phyloP scores from a whole-genome alignment of 257 asterid genomes.

The Lantana camara region DNA sequence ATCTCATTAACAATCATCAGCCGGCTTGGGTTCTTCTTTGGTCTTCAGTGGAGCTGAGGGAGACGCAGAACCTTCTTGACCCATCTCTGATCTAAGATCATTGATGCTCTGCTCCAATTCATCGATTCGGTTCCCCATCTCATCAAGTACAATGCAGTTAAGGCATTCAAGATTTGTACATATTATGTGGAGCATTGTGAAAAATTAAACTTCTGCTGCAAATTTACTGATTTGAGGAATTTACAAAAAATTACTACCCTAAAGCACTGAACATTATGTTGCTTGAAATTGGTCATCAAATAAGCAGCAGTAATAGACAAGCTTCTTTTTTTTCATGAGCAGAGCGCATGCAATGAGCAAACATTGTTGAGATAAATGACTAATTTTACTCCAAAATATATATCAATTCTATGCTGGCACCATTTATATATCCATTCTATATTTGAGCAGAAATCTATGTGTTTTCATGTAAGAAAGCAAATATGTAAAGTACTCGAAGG shows the following conservation, averaged over 20 bases:
- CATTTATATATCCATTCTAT: neutral
- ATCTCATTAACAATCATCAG: slow-evolving; percentile 48
- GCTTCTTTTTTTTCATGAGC: neutral
- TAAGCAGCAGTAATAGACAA: neutral
- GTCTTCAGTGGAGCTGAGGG: slow-evolving; percentile 56
- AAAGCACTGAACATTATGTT: neutral
- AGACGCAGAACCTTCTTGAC: slow-evolving; percentile 82
- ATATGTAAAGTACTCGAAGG: slow-evolving; percentile 38
- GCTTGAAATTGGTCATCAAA: neutral
- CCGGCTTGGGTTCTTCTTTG: slow-evolving; percentile 55
- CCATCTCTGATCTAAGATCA: slow-evolving; percentile 85
- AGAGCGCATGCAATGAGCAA: neutral
- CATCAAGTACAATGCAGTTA: slow-evolving; percentile 67
- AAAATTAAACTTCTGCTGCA: neutral
- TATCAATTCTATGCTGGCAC: neutral
- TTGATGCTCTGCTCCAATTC: slow-evolving; percentile 91
- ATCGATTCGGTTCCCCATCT: slow-evolving; percentile 88
- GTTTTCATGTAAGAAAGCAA: neutral
- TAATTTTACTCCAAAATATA: neutral
- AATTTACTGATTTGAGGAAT: neutral
- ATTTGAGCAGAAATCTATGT: neutral
- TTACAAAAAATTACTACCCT: too few species aligned
- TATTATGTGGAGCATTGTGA: neutral
- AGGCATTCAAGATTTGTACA: slow-evolving; percentile 36
- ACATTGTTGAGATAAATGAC: neutral